Conservation (phyloP, 2,329 filamentous ascomycete species). For the Hymenoscyphus infarciens region DNA sequence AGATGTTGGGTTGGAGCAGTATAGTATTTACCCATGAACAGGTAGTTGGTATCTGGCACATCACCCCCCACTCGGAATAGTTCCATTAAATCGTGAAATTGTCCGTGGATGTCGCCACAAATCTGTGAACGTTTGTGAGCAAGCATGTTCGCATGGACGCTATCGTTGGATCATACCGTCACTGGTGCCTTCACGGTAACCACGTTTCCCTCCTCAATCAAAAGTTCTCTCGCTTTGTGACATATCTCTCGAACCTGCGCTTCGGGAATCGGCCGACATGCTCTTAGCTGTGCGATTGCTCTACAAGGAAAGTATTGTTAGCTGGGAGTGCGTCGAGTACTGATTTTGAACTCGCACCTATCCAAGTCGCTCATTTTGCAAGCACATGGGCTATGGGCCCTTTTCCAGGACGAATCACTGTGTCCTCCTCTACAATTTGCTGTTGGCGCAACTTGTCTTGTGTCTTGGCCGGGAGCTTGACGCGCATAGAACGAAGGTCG, state of each 20-base stretch:
- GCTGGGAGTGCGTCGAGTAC: not conserved
- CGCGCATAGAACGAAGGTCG: no score
- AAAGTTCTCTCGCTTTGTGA: slow-evolving; percentile 90
- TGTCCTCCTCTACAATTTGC: not conserved
- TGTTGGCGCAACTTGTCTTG: not conserved
- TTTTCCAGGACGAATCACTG: no score
- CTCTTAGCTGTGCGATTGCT: slow-evolving; percentile 91
- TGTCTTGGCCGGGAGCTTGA: not conserved
- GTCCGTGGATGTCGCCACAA: slow-evolving; percentile 95
- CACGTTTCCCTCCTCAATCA: slow-evolving; percentile 97
- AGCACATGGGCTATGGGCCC: not conserved
- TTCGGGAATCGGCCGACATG: slow-evolving; percentile 94
- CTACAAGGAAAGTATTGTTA: slow-evolving; percentile 44
- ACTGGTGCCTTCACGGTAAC: slow-evolving; percentile 93
- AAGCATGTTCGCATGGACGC: slow-evolving; percentile 4
- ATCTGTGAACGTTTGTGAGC: slow-evolving; percentile 50
- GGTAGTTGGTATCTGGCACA: slow-evolving; percentile 91
- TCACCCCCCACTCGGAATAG: slow-evolving; percentile 91
- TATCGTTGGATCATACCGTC: slow-evolving; percentile 55
- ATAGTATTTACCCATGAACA: slow-evolving; percentile 81
- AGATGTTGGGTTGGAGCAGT: not conserved
- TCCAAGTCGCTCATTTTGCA: slow-evolving; percentile 85
- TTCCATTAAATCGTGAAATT: slow-evolving; percentile 97
- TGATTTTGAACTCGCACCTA: slow-evolving; percentile 52
- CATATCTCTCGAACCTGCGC: slow-evolving; percentile 93